phyloP scores from a whole-genome alignment of 2,329 filamentous ascomycete genomes.

The Cladosporium austrohemisphaericum region DNA sequence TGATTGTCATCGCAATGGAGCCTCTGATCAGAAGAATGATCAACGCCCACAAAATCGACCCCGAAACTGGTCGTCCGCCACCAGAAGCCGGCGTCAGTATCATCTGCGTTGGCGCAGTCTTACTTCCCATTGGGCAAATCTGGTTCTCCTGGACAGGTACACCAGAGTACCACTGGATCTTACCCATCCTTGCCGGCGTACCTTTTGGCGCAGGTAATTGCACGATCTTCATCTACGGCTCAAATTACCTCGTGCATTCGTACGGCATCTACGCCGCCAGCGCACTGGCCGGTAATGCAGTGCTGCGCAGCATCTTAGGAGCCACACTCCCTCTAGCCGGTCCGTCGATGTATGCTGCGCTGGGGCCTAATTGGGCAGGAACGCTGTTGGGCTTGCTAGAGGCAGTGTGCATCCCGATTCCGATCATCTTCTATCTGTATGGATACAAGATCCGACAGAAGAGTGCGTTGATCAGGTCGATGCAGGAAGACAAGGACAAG shows the following conservation, averaged over 20 bases:
- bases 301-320: constrained; percentile 69
- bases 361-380: constrained; percentile 75
- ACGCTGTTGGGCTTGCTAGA: constrained; percentile 72
- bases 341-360: constrained; percentile 62
- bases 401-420: constrained; percentile 71
- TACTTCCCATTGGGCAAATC: constrained; percentile 74
- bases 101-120: constrained; percentile 71
- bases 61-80: constrained; percentile 65
- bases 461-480: constrained; percentile 50
- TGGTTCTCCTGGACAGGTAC: constrained; percentile 87
- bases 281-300: constrained; percentile 74
- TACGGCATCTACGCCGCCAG: constrained; percentile 81
- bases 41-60: constrained; percentile 70
- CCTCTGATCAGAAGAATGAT: constrained; percentile 74
- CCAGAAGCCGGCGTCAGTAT: constrained; percentile 80
- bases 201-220: constrained; percentile 76
- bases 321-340: constrained; percentile 75
- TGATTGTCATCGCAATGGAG: constrained; percentile 52
- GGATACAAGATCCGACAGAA: constrained; percentile 55
- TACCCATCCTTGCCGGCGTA: constrained; percentile 72
- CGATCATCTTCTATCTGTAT: constrained; percentile 66
- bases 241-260: constrained; percentile 72
- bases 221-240: constrained; percentile 75
- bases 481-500: constrained; percentile 46
- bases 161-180: constrained; percentile 78